These are phyloP conservation scores for Schoenoplectus triqueter DNA, from an alignment of 202 grass and related monocot genomes.

Conservation along the genomic window DNA sequence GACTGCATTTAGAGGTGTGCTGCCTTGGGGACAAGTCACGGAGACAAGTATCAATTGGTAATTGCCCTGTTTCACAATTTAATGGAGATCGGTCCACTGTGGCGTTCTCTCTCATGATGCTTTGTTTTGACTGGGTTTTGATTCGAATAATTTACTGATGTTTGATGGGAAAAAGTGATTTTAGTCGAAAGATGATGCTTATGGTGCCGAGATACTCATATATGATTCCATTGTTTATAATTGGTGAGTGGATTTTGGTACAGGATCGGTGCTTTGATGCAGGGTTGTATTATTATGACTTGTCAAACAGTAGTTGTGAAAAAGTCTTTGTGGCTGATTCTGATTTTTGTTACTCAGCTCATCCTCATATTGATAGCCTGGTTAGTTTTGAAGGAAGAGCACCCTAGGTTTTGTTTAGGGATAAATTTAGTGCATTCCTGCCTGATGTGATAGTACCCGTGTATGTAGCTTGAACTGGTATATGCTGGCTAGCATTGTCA, in stretches of 20 bases:
- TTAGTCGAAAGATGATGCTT: conserved; percentile 22
- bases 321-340: conserved; percentile 29
- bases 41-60: not conserved
- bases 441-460: not conserved
- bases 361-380: conserved; percentile 35
- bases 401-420: not conserved
- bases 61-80: not conserved
- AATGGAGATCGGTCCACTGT: not conserved
- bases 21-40: not conserved
- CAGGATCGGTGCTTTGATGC: conserved; percentile 32
- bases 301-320: conserved; percentile 4
- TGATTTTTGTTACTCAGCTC: conserved; percentile 32
- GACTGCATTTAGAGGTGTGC: conserved; percentile 3
- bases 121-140: conserved; percentile 20
- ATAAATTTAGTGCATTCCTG: conserved; percentile 2
- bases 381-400: not conserved
- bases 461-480: conserved; percentile 6
- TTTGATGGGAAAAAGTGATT: conserved; percentile 5
- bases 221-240: conserved; percentile 36
- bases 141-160: not conserved
- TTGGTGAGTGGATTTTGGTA: conserved; percentile 24
- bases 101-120: conserved; percentile 20
- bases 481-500: not conserved
- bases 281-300: conserved; percentile 38
- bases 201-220: conserved; percentile 28